Evolutionary conservation across 2,329 filamentous ascomycete species (phyloP).

Genomic region (Calonectria honghensis): DNA sequence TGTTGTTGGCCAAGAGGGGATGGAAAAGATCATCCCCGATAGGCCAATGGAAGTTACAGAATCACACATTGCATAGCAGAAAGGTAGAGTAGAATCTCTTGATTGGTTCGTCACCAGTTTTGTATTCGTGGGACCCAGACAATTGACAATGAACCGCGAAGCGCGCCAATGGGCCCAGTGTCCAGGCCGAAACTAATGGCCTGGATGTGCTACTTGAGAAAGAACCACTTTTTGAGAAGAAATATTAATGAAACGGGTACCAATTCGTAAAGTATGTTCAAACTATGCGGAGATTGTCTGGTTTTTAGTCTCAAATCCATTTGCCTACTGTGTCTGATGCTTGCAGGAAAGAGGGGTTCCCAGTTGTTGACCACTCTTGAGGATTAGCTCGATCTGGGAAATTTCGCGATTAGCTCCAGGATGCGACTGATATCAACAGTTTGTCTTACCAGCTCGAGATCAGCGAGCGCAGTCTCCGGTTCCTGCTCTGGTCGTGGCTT

Average conservation of each 20-base stretch:
- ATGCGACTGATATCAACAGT: not conserved
- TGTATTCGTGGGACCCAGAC: not conserved
- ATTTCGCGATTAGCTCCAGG: not conserved
- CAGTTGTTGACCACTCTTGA: not conserved
- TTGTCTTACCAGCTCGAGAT: constrained; percentile 21
- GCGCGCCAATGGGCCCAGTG: not conserved
- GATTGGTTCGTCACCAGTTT: not conserved
- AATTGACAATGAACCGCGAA: not conserved
- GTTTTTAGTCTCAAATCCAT: not conserved
- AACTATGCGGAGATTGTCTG: not conserved
- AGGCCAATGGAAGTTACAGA: not conserved
- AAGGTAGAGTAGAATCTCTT: not conserved
- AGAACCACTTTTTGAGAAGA: not conserved
- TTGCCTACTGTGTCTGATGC: not conserved
- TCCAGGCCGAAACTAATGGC: not conserved
- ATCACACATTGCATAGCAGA: not conserved
- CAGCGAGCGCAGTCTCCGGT: constrained; percentile 21
- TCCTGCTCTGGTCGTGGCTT: constrained; percentile 8
- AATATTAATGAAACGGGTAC: not conserved
- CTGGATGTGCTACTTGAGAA: not conserved
- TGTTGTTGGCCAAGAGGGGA: not conserved
- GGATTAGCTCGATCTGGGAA: constrained; percentile 11
- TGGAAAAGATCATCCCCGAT: not conserved
- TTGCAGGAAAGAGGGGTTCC: not conserved
- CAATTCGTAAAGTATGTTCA: not conserved